Evolutionary conservation across 176 grass and related monocot species (phyloP).

Genomic region (Bothriochloa decipiens): DNA sequence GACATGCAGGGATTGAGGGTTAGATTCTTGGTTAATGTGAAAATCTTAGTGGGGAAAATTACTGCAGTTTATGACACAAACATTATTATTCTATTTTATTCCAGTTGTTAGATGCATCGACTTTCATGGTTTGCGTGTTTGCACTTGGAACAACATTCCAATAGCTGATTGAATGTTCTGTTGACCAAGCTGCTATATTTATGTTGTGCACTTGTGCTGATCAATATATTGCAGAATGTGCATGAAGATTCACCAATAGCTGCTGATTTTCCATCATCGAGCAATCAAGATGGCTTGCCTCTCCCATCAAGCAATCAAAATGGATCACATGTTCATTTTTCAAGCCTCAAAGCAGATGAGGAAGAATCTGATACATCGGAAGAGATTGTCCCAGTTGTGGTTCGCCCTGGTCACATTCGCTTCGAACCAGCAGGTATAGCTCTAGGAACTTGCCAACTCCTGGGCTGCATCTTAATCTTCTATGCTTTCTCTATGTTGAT

Average conservation of each 20-base stretch:
- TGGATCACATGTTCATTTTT: constrained; percentile 20
- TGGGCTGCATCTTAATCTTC: background rate
- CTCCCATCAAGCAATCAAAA: constrained; percentile 48
- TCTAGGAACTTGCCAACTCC: background rate
- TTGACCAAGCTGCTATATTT: constrained; percentile 18
- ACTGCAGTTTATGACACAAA: constrained; percentile 6
- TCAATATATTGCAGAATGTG: constrained; percentile 47
- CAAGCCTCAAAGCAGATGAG: constrained; percentile 43
- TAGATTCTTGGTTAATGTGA: constrained; percentile 9
- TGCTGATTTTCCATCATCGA: constrained; percentile 38
- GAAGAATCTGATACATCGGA: constrained; percentile 59
- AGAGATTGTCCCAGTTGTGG: constrained; percentile 70
- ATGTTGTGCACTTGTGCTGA: constrained; percentile 18
- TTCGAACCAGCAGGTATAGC: constrained; percentile 80
- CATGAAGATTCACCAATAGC: constrained; percentile 42
- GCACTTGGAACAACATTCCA: background rate
- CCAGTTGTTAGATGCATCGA: background rate
- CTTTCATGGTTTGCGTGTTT: background rate
- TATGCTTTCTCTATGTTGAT: background rate
- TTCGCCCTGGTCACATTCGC: constrained; percentile 94
- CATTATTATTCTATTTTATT: constrained; percentile 6
- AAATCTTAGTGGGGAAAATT: constrained; percentile 9
- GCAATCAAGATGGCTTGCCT: constrained; percentile 38
- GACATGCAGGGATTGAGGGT: background rate
- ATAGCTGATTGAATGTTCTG: background rate